phyloP scores from a whole-genome alignment of 768 basidiomycete genomes.

The Mrakia gelida region DNA sequence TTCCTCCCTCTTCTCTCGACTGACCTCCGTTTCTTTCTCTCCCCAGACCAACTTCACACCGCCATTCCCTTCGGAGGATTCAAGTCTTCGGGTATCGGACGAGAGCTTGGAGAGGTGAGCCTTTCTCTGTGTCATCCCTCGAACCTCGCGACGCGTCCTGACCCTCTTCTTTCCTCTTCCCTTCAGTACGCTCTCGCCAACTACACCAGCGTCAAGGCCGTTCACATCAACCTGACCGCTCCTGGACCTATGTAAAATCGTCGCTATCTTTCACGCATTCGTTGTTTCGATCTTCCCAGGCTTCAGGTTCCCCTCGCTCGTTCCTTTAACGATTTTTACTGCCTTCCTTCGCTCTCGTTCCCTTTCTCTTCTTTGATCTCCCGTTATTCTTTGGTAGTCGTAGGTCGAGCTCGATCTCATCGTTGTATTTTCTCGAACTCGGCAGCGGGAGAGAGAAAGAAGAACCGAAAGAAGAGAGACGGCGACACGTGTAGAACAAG shows the following conservation, averaged over 20 bases:
- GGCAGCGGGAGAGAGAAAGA: too few relatives aligned
- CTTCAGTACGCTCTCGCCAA: conserved; percentile 35
- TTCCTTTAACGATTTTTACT: not conserved
- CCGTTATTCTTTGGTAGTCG: too few relatives aligned
- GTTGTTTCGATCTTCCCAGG: not conserved
- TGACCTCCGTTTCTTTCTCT: too few relatives aligned
- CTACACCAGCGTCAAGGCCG: conserved; percentile 34
- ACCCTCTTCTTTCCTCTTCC: not conserved
- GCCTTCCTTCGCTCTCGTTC: not conserved
- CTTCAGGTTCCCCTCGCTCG: not conserved
- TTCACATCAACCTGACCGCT: conserved; percentile 32
- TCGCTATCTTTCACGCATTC: not conserved
- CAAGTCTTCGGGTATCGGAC: conserved; percentile 69
- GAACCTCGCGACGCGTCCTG: not conserved
- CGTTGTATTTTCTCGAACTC: too few relatives aligned
- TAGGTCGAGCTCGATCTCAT: too few relatives aligned
- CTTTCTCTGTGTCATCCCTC: not conserved
- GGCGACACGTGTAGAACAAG: too few relatives aligned
- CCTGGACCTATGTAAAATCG: conserved; percentile 5
- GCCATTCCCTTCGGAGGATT: conserved; percentile 86
- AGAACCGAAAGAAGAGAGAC: too few relatives aligned
- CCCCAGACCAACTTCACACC: conserved; percentile 54
- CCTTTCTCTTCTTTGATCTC: not conserved
- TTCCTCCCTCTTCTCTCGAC: too few relatives aligned
- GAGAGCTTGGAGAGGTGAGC: conserved; percentile 5